phyloP scores from a whole-genome alignment of 768 basidiomycete genomes.

The Russula vinacea region DNA sequence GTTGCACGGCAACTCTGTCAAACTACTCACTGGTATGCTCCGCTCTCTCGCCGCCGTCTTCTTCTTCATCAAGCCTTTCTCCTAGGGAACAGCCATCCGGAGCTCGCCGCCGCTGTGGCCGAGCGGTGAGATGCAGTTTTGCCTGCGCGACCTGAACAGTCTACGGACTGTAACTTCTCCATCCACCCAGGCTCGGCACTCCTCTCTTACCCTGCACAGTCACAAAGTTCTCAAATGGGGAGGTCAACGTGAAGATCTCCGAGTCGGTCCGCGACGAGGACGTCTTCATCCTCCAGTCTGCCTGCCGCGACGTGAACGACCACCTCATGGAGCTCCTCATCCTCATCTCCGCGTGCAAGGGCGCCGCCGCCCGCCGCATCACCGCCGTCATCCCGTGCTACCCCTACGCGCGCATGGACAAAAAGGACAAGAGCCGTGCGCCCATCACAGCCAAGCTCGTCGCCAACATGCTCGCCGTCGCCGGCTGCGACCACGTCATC shows the following conservation, averaged over 20 bases:
- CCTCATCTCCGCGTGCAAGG: constrained; percentile 97
- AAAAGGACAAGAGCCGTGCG: constrained; percentile 93
- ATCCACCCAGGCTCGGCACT: constrained; percentile 71
- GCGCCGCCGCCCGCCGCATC: constrained; percentile 90
- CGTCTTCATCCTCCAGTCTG: constrained; percentile 96
- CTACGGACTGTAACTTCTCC: constrained; percentile 48
- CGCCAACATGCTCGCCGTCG: constrained; percentile 95
- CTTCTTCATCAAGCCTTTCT: constrained; percentile 26
- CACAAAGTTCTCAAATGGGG: constrained; percentile 91
- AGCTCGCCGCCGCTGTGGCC: constrained; percentile 92
- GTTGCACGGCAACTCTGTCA: constrained; percentile 80
- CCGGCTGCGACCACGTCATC: constrained; percentile 97
- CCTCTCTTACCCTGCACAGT: constrained; percentile 82
- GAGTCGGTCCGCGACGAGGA: constrained; percentile 98
- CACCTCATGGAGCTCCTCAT: constrained; percentile 98
- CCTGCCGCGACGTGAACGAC: constrained; percentile 88
- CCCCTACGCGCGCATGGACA: constrained; percentile 95
- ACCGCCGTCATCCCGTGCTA: constrained; percentile 98
- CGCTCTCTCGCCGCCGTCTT: neutral
- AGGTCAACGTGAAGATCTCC: constrained; percentile 90
- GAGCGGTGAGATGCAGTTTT: constrained; percentile 81
- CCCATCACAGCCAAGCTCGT: constrained; percentile 98
- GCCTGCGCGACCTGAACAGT: constrained; percentile 38
- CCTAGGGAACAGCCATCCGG: constrained; percentile 94
- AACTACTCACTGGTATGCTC: constrained; percentile 64